phyloP scores from a whole-genome alignment of 192 early-diverging fungal genomes.

The Rhizophagus prolifer region DNA sequence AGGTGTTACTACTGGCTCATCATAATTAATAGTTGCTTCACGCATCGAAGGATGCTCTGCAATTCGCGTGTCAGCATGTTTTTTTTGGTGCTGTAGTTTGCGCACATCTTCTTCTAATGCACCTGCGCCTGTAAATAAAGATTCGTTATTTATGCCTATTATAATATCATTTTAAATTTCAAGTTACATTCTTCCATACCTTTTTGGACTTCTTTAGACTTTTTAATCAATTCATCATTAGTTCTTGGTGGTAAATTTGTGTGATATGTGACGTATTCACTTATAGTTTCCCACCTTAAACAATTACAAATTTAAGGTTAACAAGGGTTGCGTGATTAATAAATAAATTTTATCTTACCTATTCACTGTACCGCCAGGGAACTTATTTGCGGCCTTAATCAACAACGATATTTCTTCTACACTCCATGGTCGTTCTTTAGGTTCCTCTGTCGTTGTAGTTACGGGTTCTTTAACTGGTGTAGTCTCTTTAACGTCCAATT shows the following conservation, averaged over 20 bases:
- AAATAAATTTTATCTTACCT: constrained; percentile 37
- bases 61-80: constrained; percentile 35
- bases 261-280: constrained; percentile 75
- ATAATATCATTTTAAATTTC: neutral
- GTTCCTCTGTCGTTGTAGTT: neutral
- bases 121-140: constrained; percentile 27
- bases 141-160: neutral
- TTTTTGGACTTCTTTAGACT: constrained; percentile 68
- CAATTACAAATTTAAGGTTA: neutral
- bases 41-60: constrained; percentile 34
- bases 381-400: constrained; percentile 80
- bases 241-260: constrained; percentile 56
- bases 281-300: constrained; percentile 73
- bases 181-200: constrained; percentile 33
- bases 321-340: neutral
- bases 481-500: constrained; percentile 4
- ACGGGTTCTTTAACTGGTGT: neutral
- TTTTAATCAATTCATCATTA: constrained; percentile 71
- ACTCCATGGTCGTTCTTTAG: constrained; percentile 50
- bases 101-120: constrained; percentile 42
- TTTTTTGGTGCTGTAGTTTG: constrained; percentile 38
- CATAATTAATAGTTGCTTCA: constrained; percentile 52
- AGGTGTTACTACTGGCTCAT: constrained; percentile 28
- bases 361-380: constrained; percentile 72
- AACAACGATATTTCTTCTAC: constrained; percentile 70